A percentile compares a stretch with the other conserved stretches of the same genome.
Conservation (phyloP, 495 filamentous ascomycete species). For the Lichenothelia convexa region DNA sequence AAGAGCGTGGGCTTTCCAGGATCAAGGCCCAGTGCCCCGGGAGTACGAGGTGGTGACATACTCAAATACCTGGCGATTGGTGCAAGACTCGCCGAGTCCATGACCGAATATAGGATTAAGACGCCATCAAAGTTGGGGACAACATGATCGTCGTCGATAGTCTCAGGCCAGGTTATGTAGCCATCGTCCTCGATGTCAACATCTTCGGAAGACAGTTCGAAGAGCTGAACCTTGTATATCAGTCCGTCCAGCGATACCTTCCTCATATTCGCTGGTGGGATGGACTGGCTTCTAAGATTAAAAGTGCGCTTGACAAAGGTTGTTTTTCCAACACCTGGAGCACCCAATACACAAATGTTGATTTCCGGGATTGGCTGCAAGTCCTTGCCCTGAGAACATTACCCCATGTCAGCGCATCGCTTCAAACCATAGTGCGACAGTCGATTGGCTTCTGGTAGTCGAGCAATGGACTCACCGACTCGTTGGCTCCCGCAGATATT, state of each 20-base stretch:
- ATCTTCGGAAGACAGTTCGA: conserved; percentile 55
- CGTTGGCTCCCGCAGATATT: too few species aligned
- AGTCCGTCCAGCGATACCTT: conserved; percentile 61
- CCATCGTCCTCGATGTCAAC: conserved; percentile 46
- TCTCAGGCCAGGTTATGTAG: conserved; percentile 57
- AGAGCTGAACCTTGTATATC: conserved; percentile 57
- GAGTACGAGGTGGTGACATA: conserved; percentile 7
- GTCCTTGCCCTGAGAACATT: neutral
- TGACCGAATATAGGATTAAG: conserved; percentile 71
- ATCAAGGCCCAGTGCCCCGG: neutral
- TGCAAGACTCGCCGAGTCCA: conserved; percentile 47
- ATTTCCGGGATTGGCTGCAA: conserved; percentile 37
- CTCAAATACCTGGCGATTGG: conserved; percentile 56
- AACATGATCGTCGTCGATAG: conserved; percentile 44
- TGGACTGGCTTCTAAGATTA: conserved; percentile 34
- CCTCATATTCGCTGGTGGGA: conserved; percentile 40
- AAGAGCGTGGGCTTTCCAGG: too few species aligned
- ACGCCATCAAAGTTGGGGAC: conserved; percentile 66
- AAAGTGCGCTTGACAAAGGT: conserved; percentile 71
- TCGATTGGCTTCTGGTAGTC: too few species aligned
- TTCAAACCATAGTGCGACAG: too few species aligned
- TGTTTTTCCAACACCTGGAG: conserved; percentile 68
- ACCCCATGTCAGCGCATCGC: too few species aligned
- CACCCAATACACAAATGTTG: conserved; percentile 74
- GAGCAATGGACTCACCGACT: too few species aligned